phyloP scores from a whole-genome alignment of 2,329 filamentous ascomycete genomes.

The Cadophora luteo-olivacea region DNA sequence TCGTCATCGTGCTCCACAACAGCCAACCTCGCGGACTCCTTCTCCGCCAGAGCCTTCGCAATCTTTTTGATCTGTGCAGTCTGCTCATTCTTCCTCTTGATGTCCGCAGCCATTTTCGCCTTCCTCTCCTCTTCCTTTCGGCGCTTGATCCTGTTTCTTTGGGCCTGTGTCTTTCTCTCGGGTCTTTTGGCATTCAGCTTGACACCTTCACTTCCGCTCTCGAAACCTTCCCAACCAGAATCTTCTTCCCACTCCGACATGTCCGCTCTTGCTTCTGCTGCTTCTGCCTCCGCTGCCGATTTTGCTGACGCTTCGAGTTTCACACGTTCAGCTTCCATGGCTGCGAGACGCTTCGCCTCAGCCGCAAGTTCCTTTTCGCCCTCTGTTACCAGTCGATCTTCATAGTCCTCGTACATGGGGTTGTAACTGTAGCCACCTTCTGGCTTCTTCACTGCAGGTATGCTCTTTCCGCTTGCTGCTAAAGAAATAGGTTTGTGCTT shows the following conservation, averaged over 20 bases:
- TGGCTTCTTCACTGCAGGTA: conserved; percentile 81
- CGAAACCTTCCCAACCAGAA: conserved; percentile 87
- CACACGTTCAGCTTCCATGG: conserved; percentile 70
- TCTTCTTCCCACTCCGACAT: conserved; percentile 82
- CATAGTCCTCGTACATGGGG: conserved; percentile 85
- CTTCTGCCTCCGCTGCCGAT: conserved; percentile 77
- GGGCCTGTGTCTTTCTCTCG: conserved; percentile 82
- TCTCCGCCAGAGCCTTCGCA: conserved; percentile 65
- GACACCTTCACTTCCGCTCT: conserved; percentile 79
- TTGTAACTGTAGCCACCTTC: conserved; percentile 91
- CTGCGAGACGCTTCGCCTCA: conserved; percentile 75
- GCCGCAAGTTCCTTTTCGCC: conserved; percentile 79
- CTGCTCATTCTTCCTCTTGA: conserved; percentile 77
- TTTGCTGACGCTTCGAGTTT: conserved; percentile 70
- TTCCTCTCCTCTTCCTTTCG: conserved; percentile 86
- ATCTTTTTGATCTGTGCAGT: conserved; percentile 75
- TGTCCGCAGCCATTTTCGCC: conserved; percentile 76
- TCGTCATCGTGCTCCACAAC: conserved; percentile 55
- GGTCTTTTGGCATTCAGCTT: conserved; percentile 73
- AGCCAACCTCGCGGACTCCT: conserved; percentile 58
- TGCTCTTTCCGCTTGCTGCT: conserved; percentile 78
- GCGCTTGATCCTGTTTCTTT: conserved; percentile 87
- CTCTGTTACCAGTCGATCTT: conserved; percentile 74
- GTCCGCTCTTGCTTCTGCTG: conserved; percentile 70
- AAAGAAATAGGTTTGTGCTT: conserved; percentile 81